Conservation (phyloP, 495 filamentous ascomycete genomes). For the Aspergillus sclerotioniger region DNA sequence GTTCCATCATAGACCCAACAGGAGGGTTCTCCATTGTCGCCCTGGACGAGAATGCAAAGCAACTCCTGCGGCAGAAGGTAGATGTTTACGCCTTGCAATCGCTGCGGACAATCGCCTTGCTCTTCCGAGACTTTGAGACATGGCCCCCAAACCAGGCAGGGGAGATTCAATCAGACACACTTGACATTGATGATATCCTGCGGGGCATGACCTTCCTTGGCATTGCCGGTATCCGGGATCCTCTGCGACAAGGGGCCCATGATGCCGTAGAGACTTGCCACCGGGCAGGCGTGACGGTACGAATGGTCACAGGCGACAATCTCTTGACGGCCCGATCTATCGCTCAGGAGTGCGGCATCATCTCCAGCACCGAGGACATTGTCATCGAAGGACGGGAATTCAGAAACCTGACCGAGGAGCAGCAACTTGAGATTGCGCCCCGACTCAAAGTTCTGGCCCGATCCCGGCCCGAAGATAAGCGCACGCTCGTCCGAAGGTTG, state of each 20-base stretch:
- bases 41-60: constrained; percentile 17
- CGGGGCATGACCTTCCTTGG: constrained; percentile 60
- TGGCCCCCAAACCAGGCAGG: constrained; percentile 63
- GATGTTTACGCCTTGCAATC: constrained; percentile 69
- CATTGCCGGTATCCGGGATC: constrained; percentile 74
- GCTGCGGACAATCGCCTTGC: constrained; percentile 72
- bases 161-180: constrained; percentile 41
- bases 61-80: constrained; percentile 54
- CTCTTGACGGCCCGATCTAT: constrained; percentile 69
- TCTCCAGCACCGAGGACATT: constrained; percentile 43
- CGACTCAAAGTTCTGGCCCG: constrained; percentile 65
- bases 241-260: constrained; percentile 66
- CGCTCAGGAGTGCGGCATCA: constrained; percentile 52
- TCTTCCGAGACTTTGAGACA: constrained; percentile 71
- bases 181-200: constrained; percentile 25
- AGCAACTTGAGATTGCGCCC: constrained; percentile 57
- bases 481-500: constrained; percentile 66
- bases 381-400: constrained; percentile 66
- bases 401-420: constrained; percentile 55
- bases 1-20: constrained; percentile 61
- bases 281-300: constrained; percentile 69
- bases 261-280: constrained; percentile 64
- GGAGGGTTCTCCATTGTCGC: constrained; percentile 47
- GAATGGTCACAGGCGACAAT: constrained; percentile 82
- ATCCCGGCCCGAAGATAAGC: constrained; percentile 66